Conservation (phyloP, 2,329 filamentous ascomycete genomes). For the Hymenoscyphus occultus region DNA sequence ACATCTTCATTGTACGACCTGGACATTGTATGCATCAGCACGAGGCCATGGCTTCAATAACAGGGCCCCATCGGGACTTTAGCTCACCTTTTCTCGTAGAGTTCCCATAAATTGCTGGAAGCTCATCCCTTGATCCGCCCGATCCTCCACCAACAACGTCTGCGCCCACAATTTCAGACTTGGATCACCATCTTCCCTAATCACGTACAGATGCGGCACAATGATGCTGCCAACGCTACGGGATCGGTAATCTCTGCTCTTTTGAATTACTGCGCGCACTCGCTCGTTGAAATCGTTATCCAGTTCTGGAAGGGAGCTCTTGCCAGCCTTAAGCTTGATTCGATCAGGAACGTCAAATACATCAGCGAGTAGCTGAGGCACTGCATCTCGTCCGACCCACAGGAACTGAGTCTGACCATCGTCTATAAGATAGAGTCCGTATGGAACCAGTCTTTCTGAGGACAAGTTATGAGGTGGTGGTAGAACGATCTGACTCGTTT, state of each 20-base stretch:
- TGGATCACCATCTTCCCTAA: conserved; percentile 93
- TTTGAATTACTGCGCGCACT: conserved; percentile 83
- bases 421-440: conserved; percentile 93
- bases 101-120: conserved; percentile 90
- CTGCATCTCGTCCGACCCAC: conserved; percentile 90
- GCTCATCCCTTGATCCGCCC: conserved; percentile 90
- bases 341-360: conserved; percentile 88
- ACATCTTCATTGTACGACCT: conserved; percentile 33
- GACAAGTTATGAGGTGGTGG: conserved; percentile 83
- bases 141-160: conserved; percentile 90
- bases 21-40: conserved; percentile 27
- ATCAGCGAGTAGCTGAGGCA: conserved; percentile 82
- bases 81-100: conserved; percentile 86
- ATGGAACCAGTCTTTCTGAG: conserved; percentile 81
- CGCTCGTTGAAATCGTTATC: conserved; percentile 97
- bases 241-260: conserved; percentile 82
- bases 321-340: conserved; percentile 83
- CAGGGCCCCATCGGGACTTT: conserved; percentile 13
- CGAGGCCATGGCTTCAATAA: conserved; percentile 22
- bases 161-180: conserved; percentile 95
- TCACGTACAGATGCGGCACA: conserved; percentile 89
- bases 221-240: conserved; percentile 89
- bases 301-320: conserved; percentile 78
- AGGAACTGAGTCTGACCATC: conserved; percentile 97
- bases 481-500: conserved; percentile 84